Evolutionary conservation across 1,284 basidiomycete species (phyloP).

Genomic region (Puccinia triticina): DNA sequence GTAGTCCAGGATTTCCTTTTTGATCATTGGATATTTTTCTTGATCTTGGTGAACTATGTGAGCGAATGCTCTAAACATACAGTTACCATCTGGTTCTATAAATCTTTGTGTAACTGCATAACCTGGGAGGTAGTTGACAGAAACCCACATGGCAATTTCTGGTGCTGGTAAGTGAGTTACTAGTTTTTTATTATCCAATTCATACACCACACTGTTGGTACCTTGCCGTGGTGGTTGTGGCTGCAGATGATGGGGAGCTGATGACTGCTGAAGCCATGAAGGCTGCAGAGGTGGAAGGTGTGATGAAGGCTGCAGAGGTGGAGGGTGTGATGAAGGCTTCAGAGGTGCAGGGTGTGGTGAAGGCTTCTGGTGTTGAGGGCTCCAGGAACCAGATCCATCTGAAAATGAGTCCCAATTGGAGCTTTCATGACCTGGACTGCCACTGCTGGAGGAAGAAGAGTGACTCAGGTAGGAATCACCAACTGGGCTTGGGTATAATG

Average conservation of each 20-base stretch:
- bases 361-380: not conserved
- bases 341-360: too few species aligned
- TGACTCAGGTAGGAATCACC: not conserved
- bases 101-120: not conserved
- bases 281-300: too few species aligned
- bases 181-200: not conserved
- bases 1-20: not conserved
- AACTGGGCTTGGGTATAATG: not conserved
- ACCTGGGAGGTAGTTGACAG: not conserved
- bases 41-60: not conserved
- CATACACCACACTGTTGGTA: not conserved
- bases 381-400: not conserved
- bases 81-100: not conserved
- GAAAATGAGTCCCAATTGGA: not conserved
- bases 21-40: not conserved
- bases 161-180: not conserved
- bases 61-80: slow-evolving; percentile 1
- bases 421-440: not conserved
- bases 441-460: not conserved
- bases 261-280: too few species aligned
- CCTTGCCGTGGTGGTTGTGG: too few species aligned
- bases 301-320: too few species aligned
- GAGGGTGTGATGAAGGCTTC: too few species aligned
- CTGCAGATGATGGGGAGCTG: too few species aligned
- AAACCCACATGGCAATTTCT: not conserved